A percentile compares a stretch with the other conserved stretches of the same genome.
These are phyloP conservation scores for Amanita pseudoporphyria DNA, from an alignment of 768 basidiomycete genomes.

Conservation along the genomic window DNA sequence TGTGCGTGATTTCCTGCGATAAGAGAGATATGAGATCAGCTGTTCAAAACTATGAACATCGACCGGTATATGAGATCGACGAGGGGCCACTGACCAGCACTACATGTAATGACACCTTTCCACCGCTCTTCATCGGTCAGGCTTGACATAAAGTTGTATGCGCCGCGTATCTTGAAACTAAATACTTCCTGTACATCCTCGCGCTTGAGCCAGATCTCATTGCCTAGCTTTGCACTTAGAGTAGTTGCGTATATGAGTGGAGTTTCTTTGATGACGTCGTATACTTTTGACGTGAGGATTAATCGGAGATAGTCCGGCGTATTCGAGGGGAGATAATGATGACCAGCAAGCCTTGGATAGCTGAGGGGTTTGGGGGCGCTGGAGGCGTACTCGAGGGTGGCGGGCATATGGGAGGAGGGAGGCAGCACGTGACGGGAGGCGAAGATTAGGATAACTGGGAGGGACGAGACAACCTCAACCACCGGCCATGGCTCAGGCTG, in stretches of 20 bases:
- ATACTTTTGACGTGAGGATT: slow-evolving; percentile 84
- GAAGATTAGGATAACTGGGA: slow-evolving; percentile 7
- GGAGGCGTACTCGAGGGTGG: slow-evolving; percentile 62
- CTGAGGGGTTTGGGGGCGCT: slow-evolving; percentile 52
- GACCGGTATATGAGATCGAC: background rate
- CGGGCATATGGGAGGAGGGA: background rate
- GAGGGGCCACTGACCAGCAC: slow-evolving; percentile 70
- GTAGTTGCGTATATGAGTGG: slow-evolving; percentile 83
- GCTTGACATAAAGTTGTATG: slow-evolving; percentile 97
- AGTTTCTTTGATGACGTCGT: slow-evolving; percentile 82
- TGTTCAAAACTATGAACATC: slow-evolving; percentile 30
- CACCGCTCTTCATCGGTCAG: slow-evolving; percentile 83
- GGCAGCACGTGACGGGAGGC: slow-evolving; percentile 4
- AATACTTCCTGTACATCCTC: slow-evolving; percentile 98
- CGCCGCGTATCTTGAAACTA: slow-evolving; percentile 97
- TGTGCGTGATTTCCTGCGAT: too few species aligned
- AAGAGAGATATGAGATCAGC: slow-evolving; percentile 8
- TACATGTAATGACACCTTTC: slow-evolving; percentile 97
- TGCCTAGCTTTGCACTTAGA: slow-evolving; percentile 81
- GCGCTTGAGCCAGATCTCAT: slow-evolving; percentile 92
- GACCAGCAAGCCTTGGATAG: slow-evolving; percentile 60
- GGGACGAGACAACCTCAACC: background rate
- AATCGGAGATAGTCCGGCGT: slow-evolving; percentile 85
- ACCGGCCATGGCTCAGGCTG: slow-evolving; percentile 50
- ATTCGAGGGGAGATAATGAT: slow-evolving; percentile 52